These are phyloP conservation scores for Mucor sp. DNA, from an alignment of 371 early-diverging fungal genomes.

Conservation along the genomic window DNA sequence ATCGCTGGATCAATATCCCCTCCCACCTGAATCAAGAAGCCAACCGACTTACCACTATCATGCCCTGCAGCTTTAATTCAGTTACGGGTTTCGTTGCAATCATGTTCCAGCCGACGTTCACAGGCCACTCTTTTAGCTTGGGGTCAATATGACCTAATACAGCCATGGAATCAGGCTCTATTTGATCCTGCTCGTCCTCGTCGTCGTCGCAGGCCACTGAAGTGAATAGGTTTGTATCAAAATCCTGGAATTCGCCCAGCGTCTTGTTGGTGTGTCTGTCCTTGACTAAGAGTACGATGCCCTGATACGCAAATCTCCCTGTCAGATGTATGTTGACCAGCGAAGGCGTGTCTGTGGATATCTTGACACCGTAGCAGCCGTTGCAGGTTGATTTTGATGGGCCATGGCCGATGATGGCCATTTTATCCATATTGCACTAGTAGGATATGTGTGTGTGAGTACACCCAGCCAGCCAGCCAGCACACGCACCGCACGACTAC, in stretches of 20 bases:
- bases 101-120: conserved; percentile 35
- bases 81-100: conserved; percentile 14
- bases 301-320: conserved; percentile 40
- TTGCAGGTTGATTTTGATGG: conserved; percentile 43
- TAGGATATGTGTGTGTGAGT: neutral
- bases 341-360: conserved; percentile 14
- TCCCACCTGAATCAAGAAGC: neutral
- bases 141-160: conserved; percentile 48
- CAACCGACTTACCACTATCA: conserved; percentile 46
- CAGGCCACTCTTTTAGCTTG: conserved; percentile 44
- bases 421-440: conserved; percentile 46
- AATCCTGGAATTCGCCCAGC: conserved; percentile 42
- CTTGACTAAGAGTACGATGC: conserved; percentile 43
- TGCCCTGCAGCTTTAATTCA: conserved; percentile 37
- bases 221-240: conserved; percentile 27
- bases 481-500: conserved; percentile 9
- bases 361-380: conserved; percentile 38
- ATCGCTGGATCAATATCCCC: neutral
- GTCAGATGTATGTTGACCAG: conserved; percentile 29
- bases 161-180: conserved; percentile 24
- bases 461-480: neutral
- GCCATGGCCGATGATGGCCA: conserved; percentile 49
- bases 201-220: conserved; percentile 53
- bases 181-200: conserved; percentile 28
- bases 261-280: conserved; percentile 35